These are phyloP conservation scores for Colletotrichum higginsianum DNA, from an alignment of 2,329 filamentous ascomycete genomes.

Conservation along the genomic window DNA sequence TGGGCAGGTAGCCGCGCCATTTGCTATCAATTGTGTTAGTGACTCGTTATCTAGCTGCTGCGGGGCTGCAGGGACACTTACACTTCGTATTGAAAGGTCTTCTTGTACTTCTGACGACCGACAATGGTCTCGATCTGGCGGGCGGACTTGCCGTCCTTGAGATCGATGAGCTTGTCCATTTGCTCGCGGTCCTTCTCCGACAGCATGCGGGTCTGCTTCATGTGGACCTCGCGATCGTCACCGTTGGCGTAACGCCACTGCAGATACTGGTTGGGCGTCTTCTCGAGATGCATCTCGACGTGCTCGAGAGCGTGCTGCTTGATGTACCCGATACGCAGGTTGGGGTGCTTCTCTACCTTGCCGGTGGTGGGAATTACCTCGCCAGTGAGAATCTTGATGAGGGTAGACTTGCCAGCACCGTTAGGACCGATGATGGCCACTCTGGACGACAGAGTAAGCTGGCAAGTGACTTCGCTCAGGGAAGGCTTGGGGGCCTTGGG, in stretches of 20 bases:
- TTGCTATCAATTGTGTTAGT: slow-evolving; percentile 68
- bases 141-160: slow-evolving; percentile 84
- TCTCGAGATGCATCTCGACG: slow-evolving; percentile 99
- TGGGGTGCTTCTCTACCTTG: slow-evolving; percentile 97
- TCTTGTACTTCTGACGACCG: slow-evolving; percentile 98
- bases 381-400: slow-evolving; percentile 97
- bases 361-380: slow-evolving; percentile 88
- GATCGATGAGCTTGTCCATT: slow-evolving; percentile 91
- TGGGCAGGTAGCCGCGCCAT: slow-evolving; percentile 90
- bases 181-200: slow-evolving; percentile 88
- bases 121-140: slow-evolving; percentile 90
- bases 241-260: slow-evolving; percentile 99
- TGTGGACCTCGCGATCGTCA: slow-evolving; percentile 94
- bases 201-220: slow-evolving; percentile 96
- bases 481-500: slow-evolving; percentile 91
- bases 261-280: slow-evolving; percentile 98
- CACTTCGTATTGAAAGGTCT: slow-evolving; percentile 98
- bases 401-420: slow-evolving; percentile 96
- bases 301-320: slow-evolving; percentile 99
- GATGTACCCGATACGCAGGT: slow-evolving; percentile 98
- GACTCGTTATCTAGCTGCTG: slow-evolving; percentile 46
- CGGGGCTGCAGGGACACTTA: slow-evolving; percentile 59
- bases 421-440: slow-evolving; percentile 98
- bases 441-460: slow-evolving; percentile 89
- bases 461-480: slow-evolving; percentile 88